These are phyloP conservation scores for Kuraishia capsulata DNA, from an alignment of 805 yeast genomes.

Conservation along the genomic window DNA sequence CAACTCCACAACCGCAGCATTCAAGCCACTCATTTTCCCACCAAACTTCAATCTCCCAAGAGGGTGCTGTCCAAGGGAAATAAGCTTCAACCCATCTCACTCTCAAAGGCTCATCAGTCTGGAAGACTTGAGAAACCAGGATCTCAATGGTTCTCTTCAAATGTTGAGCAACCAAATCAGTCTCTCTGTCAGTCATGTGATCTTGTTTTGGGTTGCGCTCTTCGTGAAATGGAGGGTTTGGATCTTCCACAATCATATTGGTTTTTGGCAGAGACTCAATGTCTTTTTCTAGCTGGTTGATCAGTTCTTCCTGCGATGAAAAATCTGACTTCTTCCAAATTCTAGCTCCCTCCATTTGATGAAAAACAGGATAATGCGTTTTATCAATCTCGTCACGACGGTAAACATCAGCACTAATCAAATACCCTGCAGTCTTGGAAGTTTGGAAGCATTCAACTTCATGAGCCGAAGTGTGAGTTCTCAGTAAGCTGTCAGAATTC, in stretches of 20 bases:
- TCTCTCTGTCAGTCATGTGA: slow-evolving; percentile 63
- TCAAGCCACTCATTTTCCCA: slow-evolving; percentile 99
- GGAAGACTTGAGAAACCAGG: slow-evolving; percentile 74
- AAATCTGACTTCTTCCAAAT: slow-evolving; percentile 56
- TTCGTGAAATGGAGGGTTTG: slow-evolving; percentile 40
- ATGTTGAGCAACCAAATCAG: slow-evolving; percentile 62
- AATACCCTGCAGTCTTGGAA: slow-evolving; percentile 71
- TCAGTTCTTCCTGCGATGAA: slow-evolving; percentile 19
- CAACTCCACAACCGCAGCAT: slow-evolving; percentile 93
- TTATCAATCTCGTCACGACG: slow-evolving; percentile 92
- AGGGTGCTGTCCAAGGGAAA: slow-evolving; percentile 98
- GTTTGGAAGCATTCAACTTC: slow-evolving; percentile 75
- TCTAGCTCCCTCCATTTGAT: slow-evolving; percentile 96
- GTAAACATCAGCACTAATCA: slow-evolving; percentile 93
- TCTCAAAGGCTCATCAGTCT: slow-evolving; percentile 64
- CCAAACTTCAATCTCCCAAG: slow-evolving; percentile 98
- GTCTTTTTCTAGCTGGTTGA: slow-evolving; percentile 43
- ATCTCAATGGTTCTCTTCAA: slow-evolving; percentile 81
- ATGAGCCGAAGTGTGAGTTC: slow-evolving; percentile 97
- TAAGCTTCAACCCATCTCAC: slow-evolving; percentile 93
- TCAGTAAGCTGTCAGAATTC: slow-evolving; percentile 58
- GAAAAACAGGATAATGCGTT: slow-evolving; percentile 96
- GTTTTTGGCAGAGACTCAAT: slow-evolving; percentile 57
- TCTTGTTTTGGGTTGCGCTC: slow-evolving; percentile 72
- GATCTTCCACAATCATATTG: slow-evolving; percentile 71